Evolutionary conservation across 208 protist genomes (phyloP), one percentile per base, ranked within the genome.

Genomic region (Novymonas esmeraldas): DNA sequence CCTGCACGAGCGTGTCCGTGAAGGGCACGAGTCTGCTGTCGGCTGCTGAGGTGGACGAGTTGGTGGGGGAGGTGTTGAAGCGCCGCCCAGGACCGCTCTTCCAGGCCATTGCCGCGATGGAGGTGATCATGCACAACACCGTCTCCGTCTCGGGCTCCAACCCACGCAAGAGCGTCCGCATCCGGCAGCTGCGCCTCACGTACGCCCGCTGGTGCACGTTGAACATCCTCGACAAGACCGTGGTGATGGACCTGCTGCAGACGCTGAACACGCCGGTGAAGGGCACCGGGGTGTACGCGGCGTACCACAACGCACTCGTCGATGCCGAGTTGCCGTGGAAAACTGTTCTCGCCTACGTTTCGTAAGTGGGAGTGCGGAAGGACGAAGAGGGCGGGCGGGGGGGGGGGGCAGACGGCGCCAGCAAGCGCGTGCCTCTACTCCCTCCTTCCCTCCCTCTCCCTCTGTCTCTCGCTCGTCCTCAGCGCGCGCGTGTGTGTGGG

Each of bases 111-210:
- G 78, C 76, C 2, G 76, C 84, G 28, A 75, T 93, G 76, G 90
- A 95, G 65, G 65, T 88, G n/a, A 78, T 93, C 36, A 78, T 89
- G 76, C 73, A 88, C 72, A 79, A 58, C 83, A 90, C 61, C 49
- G 70, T 44, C 39, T 83, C 67, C 56, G 44, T 69, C 50, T 44
- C 38, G 55, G 51, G 49, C 48, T 49, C 42, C 33, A 39, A 44
- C 18, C 75, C 31, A 46, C 64, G 56, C 34, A 73, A 85, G 48
- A 67, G 51, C n/a, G 41, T 67, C 26, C 73, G 82, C 36, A 76
- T 92, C 9, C 59, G 72, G 41, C 46, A 71, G 34, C 66, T 95
- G 36, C 79, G 80, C 13, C 67, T 79, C 24, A 68, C 75, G 36
- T 86, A 94, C 73, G 55, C 64, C 22, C 76, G 76, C 10, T 95